A percentile compares a stretch with the other conserved stretches of the same genome.
Evolutionary conservation across 164 flowering plant genomes (phyloP).

Genomic region (Magnolia changhungtana): DNA sequence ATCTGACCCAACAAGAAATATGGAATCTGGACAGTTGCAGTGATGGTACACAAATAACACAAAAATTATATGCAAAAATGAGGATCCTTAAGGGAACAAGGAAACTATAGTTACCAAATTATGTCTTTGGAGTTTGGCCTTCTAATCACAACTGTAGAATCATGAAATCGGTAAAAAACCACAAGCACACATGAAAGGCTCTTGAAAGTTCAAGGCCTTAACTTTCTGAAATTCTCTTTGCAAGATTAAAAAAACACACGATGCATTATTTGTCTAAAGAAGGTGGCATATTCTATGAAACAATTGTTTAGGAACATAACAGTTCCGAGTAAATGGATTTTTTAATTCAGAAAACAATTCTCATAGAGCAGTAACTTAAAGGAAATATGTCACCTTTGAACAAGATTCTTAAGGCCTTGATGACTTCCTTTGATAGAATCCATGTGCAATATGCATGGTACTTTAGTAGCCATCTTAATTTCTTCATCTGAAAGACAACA

Average conservation of each 20-base stretch:
- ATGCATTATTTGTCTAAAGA: background rate
- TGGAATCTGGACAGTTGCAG: background rate
- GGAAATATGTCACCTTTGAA: conserved; percentile 62
- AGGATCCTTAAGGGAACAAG: background rate
- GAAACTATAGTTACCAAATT: background rate
- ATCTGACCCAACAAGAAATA: background rate
- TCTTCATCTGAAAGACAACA: conserved; percentile 53
- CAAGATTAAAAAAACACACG: background rate
- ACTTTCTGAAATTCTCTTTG: background rate
- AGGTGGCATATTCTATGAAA: background rate
- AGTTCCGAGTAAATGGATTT: background rate
- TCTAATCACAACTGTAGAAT: too few species aligned
- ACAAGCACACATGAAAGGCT: background rate
- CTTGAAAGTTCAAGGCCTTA: background rate
- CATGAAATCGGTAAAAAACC: background rate
- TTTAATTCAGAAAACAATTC: background rate
- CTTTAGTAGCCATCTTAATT: conserved; percentile 31
- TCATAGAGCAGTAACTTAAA: background rate
- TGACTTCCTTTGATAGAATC: conserved; percentile 95
- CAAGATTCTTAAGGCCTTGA: conserved; percentile 66
- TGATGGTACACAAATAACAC: background rate
- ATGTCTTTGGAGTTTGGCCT: background rate
- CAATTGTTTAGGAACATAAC: background rate
- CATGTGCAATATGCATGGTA: conserved; percentile 96
- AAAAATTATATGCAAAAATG: background rate